phyloP scores from a whole-genome alignment of 2,329 filamentous ascomycete genomes.

The Ophiobolus disseminans region DNA sequence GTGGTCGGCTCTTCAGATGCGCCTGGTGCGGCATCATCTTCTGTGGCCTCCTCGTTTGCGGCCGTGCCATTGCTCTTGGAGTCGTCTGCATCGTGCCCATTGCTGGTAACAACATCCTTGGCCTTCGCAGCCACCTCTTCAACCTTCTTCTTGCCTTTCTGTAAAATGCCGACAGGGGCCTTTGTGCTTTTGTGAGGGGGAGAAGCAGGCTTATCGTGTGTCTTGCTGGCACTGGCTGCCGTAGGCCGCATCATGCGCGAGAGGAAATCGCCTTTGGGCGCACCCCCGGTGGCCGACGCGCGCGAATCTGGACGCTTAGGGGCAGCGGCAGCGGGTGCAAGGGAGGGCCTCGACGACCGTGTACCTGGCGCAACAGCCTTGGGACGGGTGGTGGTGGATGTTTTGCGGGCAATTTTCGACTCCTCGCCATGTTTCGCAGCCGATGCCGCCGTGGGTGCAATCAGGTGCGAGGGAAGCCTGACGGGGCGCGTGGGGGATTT shows the following conservation, averaged over 20 bases:
- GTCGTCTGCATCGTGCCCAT: conserved; percentile 32
- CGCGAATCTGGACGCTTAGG: conserved; percentile 60
- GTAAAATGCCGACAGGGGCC: conserved; percentile 29
- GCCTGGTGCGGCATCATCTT: conserved; percentile 13
- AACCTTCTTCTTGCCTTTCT: conserved; percentile 49
- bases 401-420: conserved; percentile 49
- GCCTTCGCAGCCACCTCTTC: conserved; percentile 43
- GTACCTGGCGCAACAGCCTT: conserved; percentile 34
- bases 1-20: conserved; percentile 10
- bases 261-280: conserved; percentile 73
- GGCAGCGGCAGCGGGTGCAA: conserved; percentile 37
- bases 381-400: conserved; percentile 48
- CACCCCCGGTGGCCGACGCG: conserved; percentile 60
- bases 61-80: conserved; percentile 6
- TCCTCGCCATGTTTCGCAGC: conserved; percentile 63
- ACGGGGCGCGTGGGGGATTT: conserved; percentile 73
- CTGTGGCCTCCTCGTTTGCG: conserved; percentile 15
- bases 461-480: conserved; percentile 70
- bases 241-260: conserved; percentile 85
- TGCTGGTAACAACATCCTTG: conserved; percentile 43
- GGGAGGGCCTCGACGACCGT: conserved; percentile 46
- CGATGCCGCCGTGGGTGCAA: conserved; percentile 73
- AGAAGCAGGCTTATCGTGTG: conserved; percentile 64
- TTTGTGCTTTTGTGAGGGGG: conserved; percentile 43
- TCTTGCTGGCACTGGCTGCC: conserved; percentile 71